Evolutionary conservation across 176 grass and related monocot genomes (phyloP), one percentile per base, ranked within the genome.

Genomic region (Avena eriantha): DNA sequence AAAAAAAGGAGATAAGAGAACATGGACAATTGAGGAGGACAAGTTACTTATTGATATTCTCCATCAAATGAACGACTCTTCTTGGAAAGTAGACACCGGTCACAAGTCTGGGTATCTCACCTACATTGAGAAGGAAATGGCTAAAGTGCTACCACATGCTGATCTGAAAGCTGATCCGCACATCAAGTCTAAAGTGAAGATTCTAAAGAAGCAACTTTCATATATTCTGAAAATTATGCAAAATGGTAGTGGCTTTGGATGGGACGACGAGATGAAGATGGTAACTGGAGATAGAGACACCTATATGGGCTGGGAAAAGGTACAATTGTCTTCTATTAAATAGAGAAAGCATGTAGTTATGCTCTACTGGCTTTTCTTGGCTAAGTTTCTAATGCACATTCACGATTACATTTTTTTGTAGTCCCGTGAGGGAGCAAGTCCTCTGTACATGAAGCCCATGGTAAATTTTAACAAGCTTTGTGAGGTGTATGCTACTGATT

Each of bases 1-100:
- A 82, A 69, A 33, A 54, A 4, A 29, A 70, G 64, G n/a, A 41
- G 80, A 82, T 48, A 72, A 82, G 21, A 82, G 49, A 21, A n/a
- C 19, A 14, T 69, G 80, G 64, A 39, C 80, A 22, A 19, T 48
- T 1, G 39, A 80, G 35, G 50, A 82, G 7, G 26, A 71, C 17
- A 83, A 26, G 1, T 16, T 24, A 26, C n/a, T 71, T 24, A 57
- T 33, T 43, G 50, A 26, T 18, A 71, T 73, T 58, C 14, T 84
- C 1, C 69, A 55, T 46, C 59, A 55, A 17, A 77, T 34, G 54
- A 60, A 79, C 59, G n/a, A 79, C 58, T 43, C 18, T 15, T 12
- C 17, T 78, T 78, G 53, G 76, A 57, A 77, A 18, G 31, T 78
- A 22, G 51, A 78, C 18, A 39, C 53, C 0, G 4, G 53, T 13